These are phyloP conservation scores for Saksenaea oblongispora DNA, from an alignment of 371 early-diverging fungal species.

Conservation along the genomic window DNA sequence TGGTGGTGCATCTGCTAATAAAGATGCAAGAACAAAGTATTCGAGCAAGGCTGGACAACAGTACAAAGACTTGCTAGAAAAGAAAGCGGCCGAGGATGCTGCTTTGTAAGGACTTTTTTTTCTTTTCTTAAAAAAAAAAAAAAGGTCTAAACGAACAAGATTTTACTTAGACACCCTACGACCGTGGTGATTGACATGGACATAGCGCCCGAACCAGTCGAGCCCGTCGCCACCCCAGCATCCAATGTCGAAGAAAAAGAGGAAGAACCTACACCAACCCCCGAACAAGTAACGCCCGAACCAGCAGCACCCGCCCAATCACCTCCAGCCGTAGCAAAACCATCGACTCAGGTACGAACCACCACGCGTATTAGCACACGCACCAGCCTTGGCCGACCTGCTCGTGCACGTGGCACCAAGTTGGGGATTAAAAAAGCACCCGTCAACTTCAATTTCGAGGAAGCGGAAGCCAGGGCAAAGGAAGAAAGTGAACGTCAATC, in stretches of 20 bases:
- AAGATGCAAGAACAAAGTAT: constrained; percentile 86
- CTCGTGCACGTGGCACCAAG: constrained; percentile 66
- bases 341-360: constrained; percentile 7
- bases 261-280: constrained; percentile 1
- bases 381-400: constrained; percentile 32
- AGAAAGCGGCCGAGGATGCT: constrained; percentile 81
- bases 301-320: constrained; percentile 18
- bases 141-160: neutral
- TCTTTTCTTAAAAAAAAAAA: neutral
- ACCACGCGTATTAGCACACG: constrained; percentile 14
- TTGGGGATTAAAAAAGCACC: constrained; percentile 81
- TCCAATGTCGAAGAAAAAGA: constrained; percentile 10
- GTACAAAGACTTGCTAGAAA: constrained; percentile 83
- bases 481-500: constrained; percentile 79
- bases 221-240: constrained; percentile 1
- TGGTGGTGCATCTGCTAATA: constrained; percentile 39
- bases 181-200: constrained; percentile 41
- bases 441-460: constrained; percentile 86
- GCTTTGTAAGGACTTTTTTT: constrained; percentile 40
- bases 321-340: constrained; percentile 15
- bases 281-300: constrained; percentile 6
- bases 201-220: constrained; percentile 7
- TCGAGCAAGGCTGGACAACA: constrained; percentile 72
- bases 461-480: constrained; percentile 88
- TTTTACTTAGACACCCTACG: constrained; percentile 27